Base-by-base conservation (phyloP, 805 yeast species). In the Teunomyces funiuensis region DNA sequence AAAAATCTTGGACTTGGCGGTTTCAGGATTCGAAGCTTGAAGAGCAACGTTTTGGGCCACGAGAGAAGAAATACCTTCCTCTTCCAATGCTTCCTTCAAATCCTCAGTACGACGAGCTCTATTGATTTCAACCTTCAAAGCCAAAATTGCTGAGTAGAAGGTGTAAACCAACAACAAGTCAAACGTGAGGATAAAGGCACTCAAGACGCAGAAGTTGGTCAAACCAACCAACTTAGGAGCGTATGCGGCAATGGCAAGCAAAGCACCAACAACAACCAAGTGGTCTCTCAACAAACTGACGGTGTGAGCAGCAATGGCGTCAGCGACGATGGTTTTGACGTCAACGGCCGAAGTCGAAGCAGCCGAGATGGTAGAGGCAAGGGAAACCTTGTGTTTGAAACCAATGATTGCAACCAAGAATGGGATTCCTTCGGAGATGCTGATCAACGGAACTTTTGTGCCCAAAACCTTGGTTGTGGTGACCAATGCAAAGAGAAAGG, bases 351-450 rank as follows among this genome's bases (percentile, higher is more conserved):
- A 49, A 36, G 66, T 52, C 41, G 63, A 54, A 42, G 55, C 58
- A 43, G 67, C 51, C 30, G 63, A 58, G 17, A 83, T 82, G 34
- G 78, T 76, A 15, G 76, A 66, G 1, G 97, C 84, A 48, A 89
- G 74, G 9, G 79, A 71, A 14, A 88, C 77, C 55, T 90, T 88
- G 60, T 87, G 85, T 59, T 88, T 89, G 65, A 91, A 91, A 2
- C 98, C 99, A 57, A 91, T 80, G 4, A 88, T 83, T 15, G 95
- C 88, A 16, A 91, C 95, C 56, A 91, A 76, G 63, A 91, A 91
- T 16, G 99, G 99, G 34, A 91, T 66, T 25, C 97, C 97, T 66
- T 91, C 97, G 43, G 89, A 79, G 50, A 91, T 71, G 41, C 87
- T 80, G 41, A 86, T 69, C 41, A 88, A 70, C 6, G 95, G 81